Base-by-base conservation (phyloP, 257 asterid genomes). In the Thymus mandschuricus region DNA sequence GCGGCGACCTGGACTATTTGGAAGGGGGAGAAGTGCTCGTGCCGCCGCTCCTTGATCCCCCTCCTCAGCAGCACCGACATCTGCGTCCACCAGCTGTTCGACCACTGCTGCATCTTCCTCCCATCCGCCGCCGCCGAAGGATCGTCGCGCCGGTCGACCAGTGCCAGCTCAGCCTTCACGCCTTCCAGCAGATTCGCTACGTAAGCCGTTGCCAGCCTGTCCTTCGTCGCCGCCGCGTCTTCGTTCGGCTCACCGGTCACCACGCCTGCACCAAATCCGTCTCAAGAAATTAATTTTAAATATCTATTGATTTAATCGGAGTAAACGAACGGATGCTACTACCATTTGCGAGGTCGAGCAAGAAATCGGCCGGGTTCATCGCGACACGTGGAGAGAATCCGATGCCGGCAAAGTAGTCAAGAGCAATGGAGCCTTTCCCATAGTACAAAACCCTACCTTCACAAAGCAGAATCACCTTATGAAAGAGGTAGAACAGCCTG, bases 281-380 rank as follows among this genome's bases (percentile, higher is more conserved):
- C 21, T 21, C 21, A 21, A 21, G 21, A 21, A 21, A 38, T 38
- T 38, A 2, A 1, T 30, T 29, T 30, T 7, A 28, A 1, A 27
- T 43, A 43, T 43, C 2, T 9, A 44, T 44, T 10, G 9, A 38
- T 38, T 4, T 21, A 0, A 21, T 21, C 21, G 21, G 21, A 21
- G 21, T 21, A 21, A 21, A 21, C 21, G 21, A 21, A 21, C 21
- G 21, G 21, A 21, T 21, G 21, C 21, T 21, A 21, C 21, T 56
- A 91, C 96, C 97, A 30, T 87, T 92, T 12, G 96, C 91, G 60
- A 92, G 92, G 76, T 92, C 96, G 7, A 89, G 76, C 84, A 89
- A 64, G 92, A 89, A 92, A 75, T 91, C 97, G 0, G 95, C 85
- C 0, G 97, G 95, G 71, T 91, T 91, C 96, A 89, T 87, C 40